Evolutionary conservation across 2,329 filamentous ascomycete genomes (phyloP).

Genomic region (Thelonectria olida): DNA sequence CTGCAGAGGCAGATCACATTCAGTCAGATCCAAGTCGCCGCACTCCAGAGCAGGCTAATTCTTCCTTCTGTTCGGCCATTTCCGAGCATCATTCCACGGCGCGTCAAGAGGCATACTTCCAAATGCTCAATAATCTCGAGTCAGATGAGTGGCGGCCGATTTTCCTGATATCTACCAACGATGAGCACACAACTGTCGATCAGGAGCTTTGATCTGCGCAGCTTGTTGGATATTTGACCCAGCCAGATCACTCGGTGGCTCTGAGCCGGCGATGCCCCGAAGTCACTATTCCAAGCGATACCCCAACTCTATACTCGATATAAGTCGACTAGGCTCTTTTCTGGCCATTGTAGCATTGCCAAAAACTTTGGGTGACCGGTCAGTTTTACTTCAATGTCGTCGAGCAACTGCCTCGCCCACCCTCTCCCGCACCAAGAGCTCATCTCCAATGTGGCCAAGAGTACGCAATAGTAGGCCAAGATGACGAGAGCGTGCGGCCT

Average conservation of each 20-base stretch:
- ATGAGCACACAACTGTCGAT: constrained; percentile 45
- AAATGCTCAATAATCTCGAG: constrained; percentile 43
- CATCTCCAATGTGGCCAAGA: constrained; percentile 37
- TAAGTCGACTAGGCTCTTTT: constrained; percentile 26
- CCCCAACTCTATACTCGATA: constrained; percentile 17
- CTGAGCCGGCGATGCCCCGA: no score
- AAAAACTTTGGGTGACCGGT: constrained; percentile 28
- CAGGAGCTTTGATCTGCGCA: constrained; percentile 41
- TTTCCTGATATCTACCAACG: constrained; percentile 46
- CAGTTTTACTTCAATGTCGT: constrained; percentile 30
- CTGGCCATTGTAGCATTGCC: constrained; percentile 37
- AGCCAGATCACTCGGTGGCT: no score
- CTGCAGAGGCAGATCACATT: neutral
- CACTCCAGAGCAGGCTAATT: constrained; percentile 15
- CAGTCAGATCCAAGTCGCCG: neutral
- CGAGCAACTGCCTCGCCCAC: constrained; percentile 36
- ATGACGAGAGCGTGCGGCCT: constrained; percentile 39
- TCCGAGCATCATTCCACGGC: constrained; percentile 32
- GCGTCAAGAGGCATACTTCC: constrained; percentile 45
- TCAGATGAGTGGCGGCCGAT: constrained; percentile 44
- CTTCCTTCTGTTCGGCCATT: constrained; percentile 26
- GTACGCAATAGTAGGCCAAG: constrained; percentile 38
- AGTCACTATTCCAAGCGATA: no score
- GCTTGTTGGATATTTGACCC: no score
- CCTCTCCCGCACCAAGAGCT: constrained; percentile 40